A percentile compares a stretch with the other conserved stretches of the same genome.
phyloP scores from a whole-genome alignment of 306 rosid genomes.

The Gastrolobium villosum region DNA sequence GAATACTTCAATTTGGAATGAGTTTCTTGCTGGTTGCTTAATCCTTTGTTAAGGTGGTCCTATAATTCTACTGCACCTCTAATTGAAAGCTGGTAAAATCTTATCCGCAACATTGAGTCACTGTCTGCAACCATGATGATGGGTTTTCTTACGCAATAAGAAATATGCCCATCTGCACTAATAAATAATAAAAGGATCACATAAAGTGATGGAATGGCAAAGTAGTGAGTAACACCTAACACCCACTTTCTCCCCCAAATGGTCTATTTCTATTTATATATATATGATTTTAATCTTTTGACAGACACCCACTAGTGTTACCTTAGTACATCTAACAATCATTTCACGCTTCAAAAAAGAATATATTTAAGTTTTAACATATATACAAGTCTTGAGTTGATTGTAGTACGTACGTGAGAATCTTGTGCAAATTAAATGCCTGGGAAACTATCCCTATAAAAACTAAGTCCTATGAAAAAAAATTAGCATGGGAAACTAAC shows the following conservation, averaged over 20 bases:
- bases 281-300: background rate
- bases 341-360: constrained; percentile 5
- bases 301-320: background rate
- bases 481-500: too few relatives aligned
- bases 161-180: constrained; percentile 17
- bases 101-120: constrained; percentile 9
- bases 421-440: background rate
- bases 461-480: background rate
- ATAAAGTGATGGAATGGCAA: background rate
- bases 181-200: constrained; percentile 5
- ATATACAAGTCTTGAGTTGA: background rate
- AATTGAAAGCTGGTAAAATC: constrained; percentile 23
- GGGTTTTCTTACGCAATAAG: background rate
- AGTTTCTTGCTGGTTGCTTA: background rate
- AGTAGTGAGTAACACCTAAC: constrained; percentile 45
- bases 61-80: background rate
- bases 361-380: background rate
- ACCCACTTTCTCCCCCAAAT: constrained; percentile 45
- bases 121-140: background rate
- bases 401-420: background rate
- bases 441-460: background rate
- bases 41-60: constrained; percentile 4
- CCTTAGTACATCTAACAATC: background rate
- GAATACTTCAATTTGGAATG: background rate
- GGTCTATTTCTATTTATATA: constrained; percentile 1